Evolutionary conservation across 331 rosid genomes (phyloP).

Genomic region (Malus hybrid): DNA sequence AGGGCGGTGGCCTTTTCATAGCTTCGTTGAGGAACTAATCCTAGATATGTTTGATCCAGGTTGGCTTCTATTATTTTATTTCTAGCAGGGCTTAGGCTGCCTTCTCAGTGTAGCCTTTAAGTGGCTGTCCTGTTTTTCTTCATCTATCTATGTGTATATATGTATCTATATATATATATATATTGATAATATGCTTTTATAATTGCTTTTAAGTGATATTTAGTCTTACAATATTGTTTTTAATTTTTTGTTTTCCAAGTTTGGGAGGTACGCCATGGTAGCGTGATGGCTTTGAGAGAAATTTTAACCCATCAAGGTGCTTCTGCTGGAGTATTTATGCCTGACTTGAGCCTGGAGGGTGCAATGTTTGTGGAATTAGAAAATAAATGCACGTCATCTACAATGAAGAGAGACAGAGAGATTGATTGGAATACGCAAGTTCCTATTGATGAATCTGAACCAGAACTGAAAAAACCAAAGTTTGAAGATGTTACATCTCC

Average conservation of each 20-base stretch:
- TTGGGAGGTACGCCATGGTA: slow-evolving; percentile 98
- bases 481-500: slow-evolving; percentile 49
- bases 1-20: slow-evolving; percentile 84
- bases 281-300: slow-evolving; percentile 97
- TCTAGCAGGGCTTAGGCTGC: not conserved
- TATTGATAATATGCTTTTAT: not conserved
- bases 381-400: slow-evolving; percentile 36
- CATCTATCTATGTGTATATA: not conserved
- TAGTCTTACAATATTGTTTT: not conserved
- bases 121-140: not conserved
- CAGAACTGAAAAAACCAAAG: slow-evolving; percentile 60
- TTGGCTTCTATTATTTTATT: slow-evolving; percentile 20
- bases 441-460: slow-evolving; percentile 45
- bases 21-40: slow-evolving; percentile 81
- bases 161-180: not conserved
- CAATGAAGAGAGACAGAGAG: slow-evolving; percentile 64
- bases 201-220: not conserved
- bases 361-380: slow-evolving; percentile 41
- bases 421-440: slow-evolving; percentile 75
- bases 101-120: not conserved
- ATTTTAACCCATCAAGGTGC: slow-evolving; percentile 93
- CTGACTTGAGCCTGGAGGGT: slow-evolving; percentile 41
- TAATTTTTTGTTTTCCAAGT: slow-evolving; percentile 34
- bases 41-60: slow-evolving; percentile 95
- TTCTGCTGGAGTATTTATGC: slow-evolving; percentile 69